A percentile compares a stretch with the other conserved stretches of the same genome.
Evolutionary conservation across 169 alveolate genomes (phyloP).

Genomic region (Amoebophrya sp.): DNA sequence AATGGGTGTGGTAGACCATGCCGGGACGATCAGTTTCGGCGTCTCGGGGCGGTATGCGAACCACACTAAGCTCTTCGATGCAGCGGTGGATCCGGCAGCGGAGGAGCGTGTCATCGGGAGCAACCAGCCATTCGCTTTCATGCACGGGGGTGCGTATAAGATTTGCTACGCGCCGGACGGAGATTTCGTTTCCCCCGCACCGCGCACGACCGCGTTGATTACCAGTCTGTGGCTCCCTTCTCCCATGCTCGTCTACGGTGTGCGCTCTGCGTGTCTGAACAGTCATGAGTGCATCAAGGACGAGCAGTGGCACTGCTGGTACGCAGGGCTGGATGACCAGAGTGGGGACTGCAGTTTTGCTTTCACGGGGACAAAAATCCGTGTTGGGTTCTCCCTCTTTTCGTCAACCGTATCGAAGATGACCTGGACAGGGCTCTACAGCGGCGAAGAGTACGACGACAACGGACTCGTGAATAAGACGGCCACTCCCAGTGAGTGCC

Average conservation of each 20-base stretch:
- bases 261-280: background rate
- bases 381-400: background rate
- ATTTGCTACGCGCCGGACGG: constrained; percentile 18
- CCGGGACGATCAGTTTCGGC: background rate
- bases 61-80: background rate
- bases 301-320: constrained; percentile 26
- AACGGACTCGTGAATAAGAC: background rate
- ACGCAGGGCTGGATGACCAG: background rate
- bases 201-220: background rate
- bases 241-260: background rate
- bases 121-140: background rate
- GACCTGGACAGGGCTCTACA: constrained; percentile 4
- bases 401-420: background rate
- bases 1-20: background rate
- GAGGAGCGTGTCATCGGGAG: background rate
- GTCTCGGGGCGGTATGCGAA: constrained; percentile 18
- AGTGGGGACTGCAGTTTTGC: background rate
- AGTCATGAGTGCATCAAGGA: background rate
- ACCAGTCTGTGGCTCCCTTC: background rate
- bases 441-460: background rate
- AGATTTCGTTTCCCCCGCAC: background rate
- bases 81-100: background rate
- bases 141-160: background rate
- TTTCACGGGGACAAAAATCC: background rate
- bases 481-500: background rate